phyloP scores from a whole-genome alignment of 768 basidiomycete genomes.

The Russula sp. region DNA sequence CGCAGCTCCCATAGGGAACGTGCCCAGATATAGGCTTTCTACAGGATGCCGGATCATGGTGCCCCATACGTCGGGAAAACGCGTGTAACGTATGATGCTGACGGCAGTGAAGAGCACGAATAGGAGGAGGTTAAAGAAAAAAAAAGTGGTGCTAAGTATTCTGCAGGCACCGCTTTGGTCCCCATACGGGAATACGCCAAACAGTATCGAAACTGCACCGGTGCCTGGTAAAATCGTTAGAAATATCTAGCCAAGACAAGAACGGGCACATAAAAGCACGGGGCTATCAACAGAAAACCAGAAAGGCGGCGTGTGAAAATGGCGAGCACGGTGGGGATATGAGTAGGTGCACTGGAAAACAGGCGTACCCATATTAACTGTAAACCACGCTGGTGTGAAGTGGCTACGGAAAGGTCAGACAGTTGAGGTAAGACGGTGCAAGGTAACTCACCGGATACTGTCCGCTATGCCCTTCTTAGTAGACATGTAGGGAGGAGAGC shows the following conservation, averaged over 20 bases:
- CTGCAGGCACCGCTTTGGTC: conserved; percentile 36
- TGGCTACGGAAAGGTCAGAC: conserved; percentile 31
- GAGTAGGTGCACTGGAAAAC: not conserved
- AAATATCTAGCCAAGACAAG: not conserved
- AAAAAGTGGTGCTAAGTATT: conserved; percentile 43
- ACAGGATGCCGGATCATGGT: conserved; percentile 45
- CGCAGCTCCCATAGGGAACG: conserved; percentile 53
- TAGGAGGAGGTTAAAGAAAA: conserved; percentile 45
- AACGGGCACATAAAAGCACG: not conserved
- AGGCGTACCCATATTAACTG: conserved; percentile 46
- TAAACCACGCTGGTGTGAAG: conserved; percentile 53
- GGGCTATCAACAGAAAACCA: not conserved
- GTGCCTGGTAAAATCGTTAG: conserved; percentile 32
- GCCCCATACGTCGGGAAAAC: conserved; percentile 45
- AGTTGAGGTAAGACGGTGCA: not conserved
- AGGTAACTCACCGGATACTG: conserved; percentile 32
- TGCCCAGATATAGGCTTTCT: conserved; percentile 45
- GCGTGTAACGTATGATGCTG: conserved; percentile 44
- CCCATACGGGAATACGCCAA: conserved; percentile 53
- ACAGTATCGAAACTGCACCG: conserved; percentile 49
- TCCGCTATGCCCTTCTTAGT: conserved; percentile 32
- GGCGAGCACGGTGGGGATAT: not conserved
- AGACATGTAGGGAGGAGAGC: not conserved
- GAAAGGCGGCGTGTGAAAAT: not conserved
- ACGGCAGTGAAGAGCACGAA: conserved; percentile 39